phyloP scores from a whole-genome alignment of 352 stramenopile species.

The Globisporangium middletonii region DNA sequence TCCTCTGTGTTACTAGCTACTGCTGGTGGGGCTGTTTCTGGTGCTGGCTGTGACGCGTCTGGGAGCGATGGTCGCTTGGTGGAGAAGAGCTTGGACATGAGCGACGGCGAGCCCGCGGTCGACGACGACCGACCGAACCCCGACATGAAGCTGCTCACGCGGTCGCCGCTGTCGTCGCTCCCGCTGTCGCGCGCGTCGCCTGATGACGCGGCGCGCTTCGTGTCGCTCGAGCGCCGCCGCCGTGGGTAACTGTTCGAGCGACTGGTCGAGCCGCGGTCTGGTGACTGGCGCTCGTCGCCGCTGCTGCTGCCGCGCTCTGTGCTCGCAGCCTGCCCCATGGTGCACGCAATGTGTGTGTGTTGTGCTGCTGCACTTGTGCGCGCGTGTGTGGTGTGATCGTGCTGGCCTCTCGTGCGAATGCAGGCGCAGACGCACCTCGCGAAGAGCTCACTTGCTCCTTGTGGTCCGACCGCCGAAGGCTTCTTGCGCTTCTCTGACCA shows the following conservation, averaged over 20 bases:
- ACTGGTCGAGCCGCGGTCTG: conserved; percentile 5
- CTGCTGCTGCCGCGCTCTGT: conserved; percentile 16
- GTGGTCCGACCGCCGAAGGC: too few species aligned
- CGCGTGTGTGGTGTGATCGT: too few species aligned
- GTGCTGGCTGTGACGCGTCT: neutral
- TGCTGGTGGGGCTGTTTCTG: too few species aligned
- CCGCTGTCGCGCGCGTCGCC: neutral
- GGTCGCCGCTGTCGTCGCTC: neutral
- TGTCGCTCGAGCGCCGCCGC: neutral
- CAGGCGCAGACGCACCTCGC: too few species aligned
- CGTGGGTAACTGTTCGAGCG: conserved; percentile 10
- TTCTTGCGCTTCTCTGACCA: too few species aligned
- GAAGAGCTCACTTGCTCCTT: too few species aligned
- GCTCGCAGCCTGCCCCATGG: conserved; percentile 32
- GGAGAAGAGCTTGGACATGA: conserved; percentile 19
- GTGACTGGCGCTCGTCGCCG: neutral
- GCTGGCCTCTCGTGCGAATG: too few species aligned
- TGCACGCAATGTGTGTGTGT: neutral
- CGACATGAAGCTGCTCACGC: conserved; percentile 7
- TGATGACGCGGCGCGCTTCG: neutral
- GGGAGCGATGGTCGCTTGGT: conserved; percentile 11
- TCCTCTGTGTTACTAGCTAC: neutral
- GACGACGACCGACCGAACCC: conserved; percentile 11
- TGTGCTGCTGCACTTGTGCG: too few species aligned
- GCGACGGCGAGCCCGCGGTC: conserved; percentile 2